Evolutionary conservation across 1,139 yeast species (phyloP), one percentile per base, ranked within the genome.

Genomic region (Lodderomyces theae): DNA sequence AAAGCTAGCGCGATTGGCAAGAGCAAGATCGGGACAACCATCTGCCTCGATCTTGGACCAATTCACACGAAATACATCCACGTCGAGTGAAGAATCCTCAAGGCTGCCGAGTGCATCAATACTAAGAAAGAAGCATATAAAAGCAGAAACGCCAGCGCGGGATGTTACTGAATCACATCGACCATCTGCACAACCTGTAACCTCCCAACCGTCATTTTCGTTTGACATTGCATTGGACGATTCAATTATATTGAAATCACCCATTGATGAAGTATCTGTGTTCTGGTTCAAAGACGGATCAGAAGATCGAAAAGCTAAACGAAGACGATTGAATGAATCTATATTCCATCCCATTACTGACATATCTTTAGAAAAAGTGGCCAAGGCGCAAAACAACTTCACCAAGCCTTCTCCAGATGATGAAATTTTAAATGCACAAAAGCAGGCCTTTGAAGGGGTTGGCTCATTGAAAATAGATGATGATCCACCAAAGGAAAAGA

Each of bases 391-490:
- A 35, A 56, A 68, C 34, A 86, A 82, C 47, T 89, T 89, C 55
- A 59, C 63, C 16, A 66, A 72, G 45, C 90, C 89, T 11, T 85
- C 95, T 52, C 97, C 97, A 2, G 97, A 89, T 63, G 96, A 88
- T 54, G 63, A 73, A 40, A 74, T 85, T 8, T 57, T 77, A 39
- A 63, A 69, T 38, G 89, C 90, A 0, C 95, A 86, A 57, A 65
- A 65, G 40, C 58, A 63, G 37, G 80, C 79, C 0, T 74, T 75
- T 43, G 74, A 68, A 67, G 37, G 66, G 8, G 58, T 72, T 37
- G 58, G 59, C 18, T 61, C 61, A 28, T 57, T 71, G 42, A 56
- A 53, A 36, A 42, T 22, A 51, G 48, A 24, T 46, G 40, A 36
- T 37, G 33, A n/a, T n/a, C n/a, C 16, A 19, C 21, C 24, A 18